A percentile compares a stretch with the other conserved stretches of the same genome.
Conservation (phyloP, 1,284 basidiomycete genomes). For the Singerocomus inundabilis region DNA sequence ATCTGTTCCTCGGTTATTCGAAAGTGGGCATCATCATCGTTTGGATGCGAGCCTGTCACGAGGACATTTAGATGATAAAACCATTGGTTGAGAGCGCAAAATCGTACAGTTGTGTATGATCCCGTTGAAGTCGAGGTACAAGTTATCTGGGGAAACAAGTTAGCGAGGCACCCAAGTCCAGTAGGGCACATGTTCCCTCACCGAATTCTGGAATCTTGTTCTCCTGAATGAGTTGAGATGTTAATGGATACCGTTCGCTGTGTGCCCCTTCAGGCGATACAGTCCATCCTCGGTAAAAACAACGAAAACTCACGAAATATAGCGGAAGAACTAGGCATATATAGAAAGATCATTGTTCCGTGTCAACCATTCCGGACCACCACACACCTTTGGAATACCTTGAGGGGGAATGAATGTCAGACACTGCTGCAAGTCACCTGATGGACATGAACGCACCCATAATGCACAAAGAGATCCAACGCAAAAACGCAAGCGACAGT, state of each 20-base stretch:
- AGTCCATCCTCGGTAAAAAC: not conserved
- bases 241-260: slow-evolving; percentile 96
- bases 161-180: slow-evolving; percentile 6
- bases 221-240: slow-evolving; percentile 95
- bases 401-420: slow-evolving; percentile 3
- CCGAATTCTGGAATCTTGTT: slow-evolving; percentile 96
- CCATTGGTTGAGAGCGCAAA: not conserved
- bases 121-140: slow-evolving; percentile 97
- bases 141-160: slow-evolving; percentile 56
- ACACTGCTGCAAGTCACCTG: rapidly evolving
- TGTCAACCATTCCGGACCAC: slow-evolving; percentile 42
- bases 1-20: slow-evolving; percentile 96
- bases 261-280: slow-evolving; percentile 13
- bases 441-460: slow-evolving; percentile 23
- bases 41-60: slow-evolving; percentile 79
- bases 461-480: slow-evolving; percentile 6
- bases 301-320: slow-evolving; percentile 64
- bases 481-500: slow-evolving; percentile 6
- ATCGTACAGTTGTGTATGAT: slow-evolving; percentile 95
- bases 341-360: slow-evolving; percentile 10
- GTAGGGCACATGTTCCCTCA: slow-evolving; percentile 31
- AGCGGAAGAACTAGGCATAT: slow-evolving; percentile 69
- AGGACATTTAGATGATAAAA: not conserved
- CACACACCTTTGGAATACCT: slow-evolving; percentile 62
- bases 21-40: slow-evolving; percentile 94